Base-by-base conservation (phyloP, 148 eudicot genomes). In the Agrostemma githago region DNA sequence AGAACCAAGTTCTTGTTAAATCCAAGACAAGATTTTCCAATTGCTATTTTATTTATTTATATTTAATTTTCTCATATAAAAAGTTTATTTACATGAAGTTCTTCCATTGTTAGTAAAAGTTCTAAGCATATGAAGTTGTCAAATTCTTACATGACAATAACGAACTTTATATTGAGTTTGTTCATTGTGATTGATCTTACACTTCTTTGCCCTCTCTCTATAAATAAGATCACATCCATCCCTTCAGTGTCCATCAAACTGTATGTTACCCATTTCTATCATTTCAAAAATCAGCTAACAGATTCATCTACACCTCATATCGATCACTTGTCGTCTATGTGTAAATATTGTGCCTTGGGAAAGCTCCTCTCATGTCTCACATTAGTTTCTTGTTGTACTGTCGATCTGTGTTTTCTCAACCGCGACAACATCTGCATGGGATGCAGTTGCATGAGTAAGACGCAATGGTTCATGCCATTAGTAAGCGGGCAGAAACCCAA, bases 201-300 rank as follows among this genome's bases (percentile, higher is more conserved):
- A 44, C 46, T 76, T n/a, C 62, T 39, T 63, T 71, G 16, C 67
- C 5, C 70, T 38, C 73, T 12, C n/a, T 78, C 70, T 83, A 61
- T 78, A 74, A 67, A 46, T 61, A 70, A 82, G 53, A 68, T 34
- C 37, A 3, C 62, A 74, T 17, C 81, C 64, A 66, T 78, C 81
- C 63, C 81, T 78, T 78, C 83, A 74, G 61, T 5, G 48, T 20
- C 54, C 83, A 75, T 81, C 78, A 75, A 74, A 19, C 51, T n/a
- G 6, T 26, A 26, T 26, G 34, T 67, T 74, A 3, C 76, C 15
- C 21, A 21, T 62, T 79, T 83, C 84, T 74, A 80, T 81, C 83
- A 78, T 74, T 83, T 83, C 86, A 76, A 53, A 41, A 19, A 57
- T 48, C 67, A 71, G 39, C 38, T 60, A 41, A 70, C 42, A 70